phyloP scores from a whole-genome alignment of 345 rosid genomes.

The Orychophragmus violaceus region DNA sequence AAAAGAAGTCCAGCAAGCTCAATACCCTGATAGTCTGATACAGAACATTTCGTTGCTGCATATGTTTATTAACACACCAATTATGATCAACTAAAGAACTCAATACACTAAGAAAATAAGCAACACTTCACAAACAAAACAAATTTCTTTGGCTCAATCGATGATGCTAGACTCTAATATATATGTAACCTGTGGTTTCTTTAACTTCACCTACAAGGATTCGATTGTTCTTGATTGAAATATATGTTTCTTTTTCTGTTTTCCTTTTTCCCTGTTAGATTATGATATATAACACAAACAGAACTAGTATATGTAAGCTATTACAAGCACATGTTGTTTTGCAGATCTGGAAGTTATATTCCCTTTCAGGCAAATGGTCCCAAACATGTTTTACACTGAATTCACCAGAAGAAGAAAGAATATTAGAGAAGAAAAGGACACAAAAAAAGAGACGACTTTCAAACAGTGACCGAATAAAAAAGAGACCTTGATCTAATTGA shows the following conservation, averaged over 20 bases:
- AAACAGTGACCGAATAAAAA: background rate
- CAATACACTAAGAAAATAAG: background rate
- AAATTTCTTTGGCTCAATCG: background rate
- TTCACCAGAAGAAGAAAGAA: conserved; percentile 6
- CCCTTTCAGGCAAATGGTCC: conserved; percentile 13
- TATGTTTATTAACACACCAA: background rate
- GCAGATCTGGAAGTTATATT: background rate
- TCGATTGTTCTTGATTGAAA: background rate
- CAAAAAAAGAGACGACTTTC: background rate
- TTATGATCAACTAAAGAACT: background rate
- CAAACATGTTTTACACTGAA: background rate
- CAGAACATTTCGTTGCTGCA: background rate
- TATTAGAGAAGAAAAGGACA: background rate
- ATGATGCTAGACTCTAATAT: background rate
- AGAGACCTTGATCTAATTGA: background rate
- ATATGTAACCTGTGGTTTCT: background rate
- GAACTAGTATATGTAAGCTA: background rate
- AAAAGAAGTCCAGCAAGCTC: background rate
- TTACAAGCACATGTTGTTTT: background rate
- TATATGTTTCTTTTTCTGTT: background rate
- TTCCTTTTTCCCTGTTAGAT: background rate
- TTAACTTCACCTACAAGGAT: background rate
- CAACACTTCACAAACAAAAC: background rate
- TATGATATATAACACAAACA: background rate
- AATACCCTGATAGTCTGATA: background rate